Base-by-base conservation (phyloP, 306 rosid species). In the Acacia confusa region DNA sequence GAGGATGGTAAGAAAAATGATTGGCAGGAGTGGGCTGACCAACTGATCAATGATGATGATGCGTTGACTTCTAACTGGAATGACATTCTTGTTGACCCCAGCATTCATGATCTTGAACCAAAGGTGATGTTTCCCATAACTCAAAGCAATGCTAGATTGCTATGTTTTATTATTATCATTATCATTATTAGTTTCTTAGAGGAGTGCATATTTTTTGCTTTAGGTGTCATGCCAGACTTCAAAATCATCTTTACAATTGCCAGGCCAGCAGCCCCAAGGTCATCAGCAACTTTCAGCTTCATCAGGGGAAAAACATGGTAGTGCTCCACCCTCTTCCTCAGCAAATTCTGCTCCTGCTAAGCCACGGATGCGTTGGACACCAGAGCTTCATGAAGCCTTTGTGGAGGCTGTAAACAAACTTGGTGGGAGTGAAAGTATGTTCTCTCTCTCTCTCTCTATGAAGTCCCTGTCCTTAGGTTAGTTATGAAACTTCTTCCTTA, bases 311-410 rank as follows among this genome's bases (percentile, higher is more conserved):
- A 87, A 86, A 78, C 77, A 50, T 70, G 44, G 80, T 43, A 81
- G 79, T 86, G 80, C 83, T 61, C 81, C 91, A 58, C 87, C 91
- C 6, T 70, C 90, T 82, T 85, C 96, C 79, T 81, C 91, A 19
- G 84, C 91, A 84, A 93, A 92, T 82, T 88, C 88, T 80, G 87
- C 86, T 44, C 45, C 90, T 55, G 53, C 94, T 68, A 96, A 96
- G 83, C 89, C 97, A 11, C 97, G 99, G 74, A 96, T 96, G 99
- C 99, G 99, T 65, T 96, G 99, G 99, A 93, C 99, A 34, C 99
- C 98, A 13, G 98, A 96, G 84, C 97, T 96, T 84, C 99, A 96
- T 74, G 99, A 92, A 78, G 92, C 97, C 84, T 96, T 96, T 89
- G 97, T 96, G 80, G 99, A 96, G 82, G 98, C 99, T 87, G 97